Evolutionary conservation across 1,284 basidiomycete species (phyloP), one percentile per base, ranked within the genome.

Genomic region (Veloporphyrellus conicus): DNA sequence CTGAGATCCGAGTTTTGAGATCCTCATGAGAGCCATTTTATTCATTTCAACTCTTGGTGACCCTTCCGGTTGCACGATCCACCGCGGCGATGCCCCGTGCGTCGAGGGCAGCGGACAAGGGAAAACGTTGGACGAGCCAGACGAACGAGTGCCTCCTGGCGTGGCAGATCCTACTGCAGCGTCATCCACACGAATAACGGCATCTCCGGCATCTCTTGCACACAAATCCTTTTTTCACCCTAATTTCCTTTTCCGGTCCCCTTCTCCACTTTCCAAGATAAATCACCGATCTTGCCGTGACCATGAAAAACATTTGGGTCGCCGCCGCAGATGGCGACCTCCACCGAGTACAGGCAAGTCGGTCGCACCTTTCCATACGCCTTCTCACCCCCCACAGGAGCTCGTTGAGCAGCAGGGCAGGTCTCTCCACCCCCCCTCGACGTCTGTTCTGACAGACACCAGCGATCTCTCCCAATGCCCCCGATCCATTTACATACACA

Each of bases 251-350:
- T 66, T 66, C 39, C 5, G 23, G 37, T 25, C 5, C 23, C 14
- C n/a, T 23, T 38, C 37, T 27, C 23, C 23, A 25, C 23, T 19
- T 11, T 11, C 32, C 6, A n/a, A n/a, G n/a, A n/a, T n/a, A n/a
- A n/a, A n/a, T n/a, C n/a, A 33, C 11, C 32, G 14, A 33, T 7
- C 11, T 4, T 33, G 31, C 31, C 31, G 5, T 6, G 12, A 6
- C 23, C 10, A 27, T 31, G 29, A 86, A 82, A 66, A 94, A 95
- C 68, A 84, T 95, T 39, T 95, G 93, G 93, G 79, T 93, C 23
- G 93, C 93, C 22, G 89, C 92, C 1, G 84, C 81, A 22, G 91
- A 95, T 63, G 93, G 93, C 37, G 87, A 94, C 66, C 61, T 82
- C 33, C 49, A 55, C 12, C 68, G 73, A 50, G 70, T 84, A 33